Percentiles rank a stretch among this genome's conserved stretches.
Evolutionary conservation across 225 moss, liverwort and hornwort species (phyloP).

Genomic region (Marchantia paleacea): DNA sequence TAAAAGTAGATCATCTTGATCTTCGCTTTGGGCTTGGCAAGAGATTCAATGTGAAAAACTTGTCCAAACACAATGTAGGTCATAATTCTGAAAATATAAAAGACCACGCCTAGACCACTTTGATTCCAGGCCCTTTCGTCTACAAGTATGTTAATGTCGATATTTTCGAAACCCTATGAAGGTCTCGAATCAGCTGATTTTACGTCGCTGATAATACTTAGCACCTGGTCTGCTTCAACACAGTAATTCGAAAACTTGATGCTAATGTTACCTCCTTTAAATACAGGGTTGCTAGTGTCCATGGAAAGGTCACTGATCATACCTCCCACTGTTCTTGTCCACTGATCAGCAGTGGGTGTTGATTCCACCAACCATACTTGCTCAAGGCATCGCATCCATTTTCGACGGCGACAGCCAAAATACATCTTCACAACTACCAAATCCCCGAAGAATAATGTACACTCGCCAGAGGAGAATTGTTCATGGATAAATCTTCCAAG

Average conservation of each 20-base stretch:
- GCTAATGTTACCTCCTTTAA: neutral
- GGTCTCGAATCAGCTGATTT: neutral
- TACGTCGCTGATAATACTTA: neutral
- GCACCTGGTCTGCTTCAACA: neutral
- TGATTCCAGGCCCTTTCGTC: neutral
- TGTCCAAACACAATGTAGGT: neutral
- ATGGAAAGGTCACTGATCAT: slow-evolving; percentile 5
- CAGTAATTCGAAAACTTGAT: neutral
- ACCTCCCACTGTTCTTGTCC: neutral
- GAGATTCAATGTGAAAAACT: slow-evolving; percentile 10
- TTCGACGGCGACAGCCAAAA: slow-evolving; percentile 3
- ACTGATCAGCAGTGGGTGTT: neutral
- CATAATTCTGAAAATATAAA: neutral
- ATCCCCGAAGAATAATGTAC: slow-evolving; percentile 22
- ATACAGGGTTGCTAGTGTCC: neutral
- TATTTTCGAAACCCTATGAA: neutral
- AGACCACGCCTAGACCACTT: neutral
- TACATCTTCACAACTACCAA: neutral
- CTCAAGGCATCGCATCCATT: neutral
- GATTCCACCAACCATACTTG: neutral
- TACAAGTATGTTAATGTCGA: neutral
- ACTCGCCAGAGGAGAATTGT: neutral
- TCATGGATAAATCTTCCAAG: neutral
- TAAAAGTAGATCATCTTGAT: neutral
- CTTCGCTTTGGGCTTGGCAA: neutral